Evolutionary conservation across 2,329 filamentous ascomycete genomes (phyloP).

Genomic region (Hypomyces perniciosus): DNA sequence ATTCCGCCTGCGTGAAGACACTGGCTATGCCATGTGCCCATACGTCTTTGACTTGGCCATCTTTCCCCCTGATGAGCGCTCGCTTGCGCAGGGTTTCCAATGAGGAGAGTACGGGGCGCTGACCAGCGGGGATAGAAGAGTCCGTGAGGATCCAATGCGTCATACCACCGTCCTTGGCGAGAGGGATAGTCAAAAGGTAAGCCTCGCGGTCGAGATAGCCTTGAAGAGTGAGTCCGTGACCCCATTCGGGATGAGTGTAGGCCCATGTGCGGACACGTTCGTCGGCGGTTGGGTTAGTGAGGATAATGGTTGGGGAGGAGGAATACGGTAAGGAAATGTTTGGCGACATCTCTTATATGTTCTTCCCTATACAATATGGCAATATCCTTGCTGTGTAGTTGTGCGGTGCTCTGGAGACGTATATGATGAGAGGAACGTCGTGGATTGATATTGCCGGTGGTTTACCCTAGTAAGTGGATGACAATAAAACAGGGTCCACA

Average conservation of each 20-base stretch:
- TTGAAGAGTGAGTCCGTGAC: constrained; percentile 45
- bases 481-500: no score
- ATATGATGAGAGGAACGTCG: no score
- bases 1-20: constrained; percentile 66
- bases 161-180: constrained; percentile 53
- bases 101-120: constrained; percentile 52
- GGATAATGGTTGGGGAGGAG: constrained; percentile 25
- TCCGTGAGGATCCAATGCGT: constrained; percentile 60
- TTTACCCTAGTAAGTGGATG: no score
- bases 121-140: constrained; percentile 22
- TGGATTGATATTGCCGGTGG: no score
- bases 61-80: constrained; percentile 39
- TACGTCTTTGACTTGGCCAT: constrained; percentile 41
- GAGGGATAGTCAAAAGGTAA: constrained; percentile 50
- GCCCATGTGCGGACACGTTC: constrained; percentile 52
- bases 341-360: not conserved
- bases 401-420: no score
- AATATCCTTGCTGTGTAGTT: no score
- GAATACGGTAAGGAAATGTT: constrained; percentile 15
- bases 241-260: constrained; percentile 53
- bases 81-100: constrained; percentile 60
- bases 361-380: no score
- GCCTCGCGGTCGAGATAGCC: constrained; percentile 56
- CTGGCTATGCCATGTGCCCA: constrained; percentile 70
- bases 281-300: constrained; percentile 50